These are phyloP conservation scores for Brasilioporus rufonigricans DNA, from an alignment of 768 basidiomycete genomes.

Conservation along the genomic window DNA sequence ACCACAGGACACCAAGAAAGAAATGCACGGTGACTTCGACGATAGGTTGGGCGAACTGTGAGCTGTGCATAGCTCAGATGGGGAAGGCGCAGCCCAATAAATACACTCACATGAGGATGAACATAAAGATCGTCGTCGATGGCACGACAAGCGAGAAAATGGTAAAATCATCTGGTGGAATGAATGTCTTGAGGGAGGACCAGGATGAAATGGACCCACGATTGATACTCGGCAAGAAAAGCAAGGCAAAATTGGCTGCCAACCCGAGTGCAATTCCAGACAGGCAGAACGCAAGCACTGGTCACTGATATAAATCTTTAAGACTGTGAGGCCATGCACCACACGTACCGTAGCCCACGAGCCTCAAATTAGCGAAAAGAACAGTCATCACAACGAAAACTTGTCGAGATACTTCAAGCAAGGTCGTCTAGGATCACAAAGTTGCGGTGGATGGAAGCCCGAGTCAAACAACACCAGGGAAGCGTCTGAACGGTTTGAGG, in stretches of 20 bases:
- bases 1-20: constrained; percentile 62
- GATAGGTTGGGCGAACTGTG: constrained; percentile 69
- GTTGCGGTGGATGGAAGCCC: constrained; percentile 4
- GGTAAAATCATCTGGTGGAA: constrained; percentile 58
- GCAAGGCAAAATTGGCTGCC: constrained; percentile 59
- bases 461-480: constrained; percentile 15
- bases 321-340: constrained; percentile 1
- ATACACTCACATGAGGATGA: constrained; percentile 53
- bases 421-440: constrained; percentile 6
- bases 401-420: neutral
- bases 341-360: constrained; percentile 49
- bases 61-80: constrained; percentile 34
- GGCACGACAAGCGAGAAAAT: constrained; percentile 68
- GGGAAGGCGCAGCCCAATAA: neutral
- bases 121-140: constrained; percentile 60
- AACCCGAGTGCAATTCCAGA: constrained; percentile 62
- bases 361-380: constrained; percentile 55
- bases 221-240: constrained; percentile 65
- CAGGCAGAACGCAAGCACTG: constrained; percentile 39
- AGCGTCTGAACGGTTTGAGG: constrained; percentile 7
- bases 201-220: constrained; percentile 40
- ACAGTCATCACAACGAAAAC: constrained; percentile 47
- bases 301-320: constrained; percentile 22
- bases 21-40: constrained; percentile 57
- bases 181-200: neutral